Evolutionary conservation across 768 basidiomycete genomes (phyloP).

Genomic region (Scleroderma bovista): DNA sequence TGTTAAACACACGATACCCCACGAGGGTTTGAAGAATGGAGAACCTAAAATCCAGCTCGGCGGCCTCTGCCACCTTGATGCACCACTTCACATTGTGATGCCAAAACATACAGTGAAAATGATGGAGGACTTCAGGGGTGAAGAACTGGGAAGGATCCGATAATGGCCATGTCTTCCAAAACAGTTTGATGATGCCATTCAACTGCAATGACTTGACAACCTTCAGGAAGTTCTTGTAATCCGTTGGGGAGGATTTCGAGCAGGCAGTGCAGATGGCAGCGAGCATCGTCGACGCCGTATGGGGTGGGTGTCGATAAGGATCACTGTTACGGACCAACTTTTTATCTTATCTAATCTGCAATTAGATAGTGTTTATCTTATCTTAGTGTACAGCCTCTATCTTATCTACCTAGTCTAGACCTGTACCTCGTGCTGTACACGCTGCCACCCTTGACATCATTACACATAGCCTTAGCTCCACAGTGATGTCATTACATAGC

Average conservation of each 20-base stretch:
- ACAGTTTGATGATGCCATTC: constrained; percentile 14
- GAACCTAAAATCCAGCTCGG: constrained; percentile 34
- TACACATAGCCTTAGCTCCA: too few relatives aligned
- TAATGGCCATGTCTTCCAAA: constrained; percentile 34
- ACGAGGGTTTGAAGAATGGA: constrained; percentile 30
- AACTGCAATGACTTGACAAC: background rate
- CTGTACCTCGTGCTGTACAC: too few relatives aligned
- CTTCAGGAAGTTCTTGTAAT: constrained; percentile 4
- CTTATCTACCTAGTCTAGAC: too few relatives aligned
- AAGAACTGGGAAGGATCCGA: constrained; percentile 31
- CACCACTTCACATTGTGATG: constrained; percentile 38
- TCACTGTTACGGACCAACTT: constrained; percentile 31
- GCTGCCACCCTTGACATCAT: too few relatives aligned
- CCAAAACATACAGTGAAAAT: constrained; percentile 35
- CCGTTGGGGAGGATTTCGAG: background rate
- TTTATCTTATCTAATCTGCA: constrained; percentile 4
- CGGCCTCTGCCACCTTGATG: constrained; percentile 21
- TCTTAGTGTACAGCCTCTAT: too few relatives aligned
- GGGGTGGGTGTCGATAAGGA: constrained; percentile 18
- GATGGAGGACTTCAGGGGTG: constrained; percentile 34
- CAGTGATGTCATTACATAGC: too few relatives aligned
- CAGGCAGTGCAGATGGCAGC: constrained; percentile 4
- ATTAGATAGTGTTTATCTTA: too few relatives aligned
- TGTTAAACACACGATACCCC: constrained; percentile 33
- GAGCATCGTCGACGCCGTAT: constrained; percentile 20